Percentiles rank a stretch among this genome's conserved stretches.
These are phyloP conservation scores for Myxozyma vanderwaltii DNA, from an alignment of 805 yeast species.

Conservation along the genomic window DNA sequence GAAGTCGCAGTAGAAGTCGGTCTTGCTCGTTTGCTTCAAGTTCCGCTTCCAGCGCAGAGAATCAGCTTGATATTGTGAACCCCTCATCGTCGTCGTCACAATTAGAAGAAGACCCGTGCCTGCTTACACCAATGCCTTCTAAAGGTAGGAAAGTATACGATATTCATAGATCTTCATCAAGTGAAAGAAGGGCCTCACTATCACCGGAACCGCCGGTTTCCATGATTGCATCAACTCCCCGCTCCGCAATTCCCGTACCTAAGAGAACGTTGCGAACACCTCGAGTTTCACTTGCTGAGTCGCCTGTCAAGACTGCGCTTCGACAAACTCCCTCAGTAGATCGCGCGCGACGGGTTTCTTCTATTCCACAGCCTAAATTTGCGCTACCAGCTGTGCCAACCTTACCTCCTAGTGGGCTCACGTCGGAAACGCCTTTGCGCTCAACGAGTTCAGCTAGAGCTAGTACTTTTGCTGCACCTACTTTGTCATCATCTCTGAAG, in stretches of 20 bases:
- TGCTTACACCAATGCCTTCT: constrained; percentile 14
- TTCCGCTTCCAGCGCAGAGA: constrained; percentile 6
- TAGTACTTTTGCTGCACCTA: constrained; percentile 3
- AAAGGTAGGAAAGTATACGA: neutral
- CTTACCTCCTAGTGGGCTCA: neutral
- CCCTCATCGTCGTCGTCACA: constrained; percentile 19
- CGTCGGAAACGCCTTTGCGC: neutral
- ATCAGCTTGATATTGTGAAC: neutral
- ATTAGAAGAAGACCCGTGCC: constrained; percentile 19
- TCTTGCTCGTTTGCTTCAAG: constrained; percentile 20
- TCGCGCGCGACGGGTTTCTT: constrained; percentile 12
- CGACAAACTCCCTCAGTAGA: constrained; percentile 26
- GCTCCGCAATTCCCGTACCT: constrained; percentile 19
- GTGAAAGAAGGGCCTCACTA: neutral
- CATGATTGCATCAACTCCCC: constrained; percentile 2
- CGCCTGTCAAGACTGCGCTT: neutral
- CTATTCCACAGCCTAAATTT: constrained; percentile 21
- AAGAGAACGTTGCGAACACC: constrained; percentile 9
- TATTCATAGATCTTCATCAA: neutral
- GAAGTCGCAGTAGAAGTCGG: constrained; percentile 26
- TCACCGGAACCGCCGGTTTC: neutral
- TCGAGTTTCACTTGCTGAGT: neutral
- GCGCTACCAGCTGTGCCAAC: constrained; percentile 16
- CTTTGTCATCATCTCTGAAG: constrained; percentile 6
- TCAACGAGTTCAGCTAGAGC: neutral